phyloP scores from a whole-genome alignment of 202 grass and related monocot genomes.

The Eragrostis tef region DNA sequence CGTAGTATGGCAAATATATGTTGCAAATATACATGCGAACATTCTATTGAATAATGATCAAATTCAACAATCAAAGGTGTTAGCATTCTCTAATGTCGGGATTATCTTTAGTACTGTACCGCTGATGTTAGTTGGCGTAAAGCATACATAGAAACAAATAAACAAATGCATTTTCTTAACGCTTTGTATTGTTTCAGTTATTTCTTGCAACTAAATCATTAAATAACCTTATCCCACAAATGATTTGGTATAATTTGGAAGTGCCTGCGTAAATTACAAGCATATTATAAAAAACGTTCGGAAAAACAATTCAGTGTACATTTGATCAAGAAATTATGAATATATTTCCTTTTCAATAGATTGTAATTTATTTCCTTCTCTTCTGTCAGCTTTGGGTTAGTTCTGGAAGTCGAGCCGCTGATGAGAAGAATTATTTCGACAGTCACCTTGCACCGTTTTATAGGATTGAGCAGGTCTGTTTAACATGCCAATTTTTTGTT shows the following conservation, averaged over 20 bases:
- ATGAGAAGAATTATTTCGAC: constrained; percentile 96
- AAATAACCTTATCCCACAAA: no score
- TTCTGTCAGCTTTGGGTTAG: constrained; percentile 91
- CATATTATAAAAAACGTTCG: no score
- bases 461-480: constrained; percentile 90
- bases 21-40: neutral
- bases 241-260: no score
- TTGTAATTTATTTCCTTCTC: constrained; percentile 32
- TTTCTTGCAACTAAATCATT: no score
- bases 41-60: constrained; percentile 13
- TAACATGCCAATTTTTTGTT: constrained; percentile 38
- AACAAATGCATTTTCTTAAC: no score
- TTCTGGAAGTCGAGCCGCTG: constrained; percentile 68
- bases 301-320: neutral
- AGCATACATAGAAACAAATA: constrained; percentile 30
- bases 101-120: constrained; percentile 10
- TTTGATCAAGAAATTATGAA: neutral
- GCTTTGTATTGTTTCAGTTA: no score
- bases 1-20: constrained; percentile 1
- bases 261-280: no score
- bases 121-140: neutral
- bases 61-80: neutral
- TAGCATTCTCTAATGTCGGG: constrained; percentile 3
- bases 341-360: constrained; percentile 8
- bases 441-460: constrained; percentile 94